Evolutionary conservation across 2,329 filamentous ascomycete genomes (phyloP).

Genomic region (Neocatenulostroma microsporum): DNA sequence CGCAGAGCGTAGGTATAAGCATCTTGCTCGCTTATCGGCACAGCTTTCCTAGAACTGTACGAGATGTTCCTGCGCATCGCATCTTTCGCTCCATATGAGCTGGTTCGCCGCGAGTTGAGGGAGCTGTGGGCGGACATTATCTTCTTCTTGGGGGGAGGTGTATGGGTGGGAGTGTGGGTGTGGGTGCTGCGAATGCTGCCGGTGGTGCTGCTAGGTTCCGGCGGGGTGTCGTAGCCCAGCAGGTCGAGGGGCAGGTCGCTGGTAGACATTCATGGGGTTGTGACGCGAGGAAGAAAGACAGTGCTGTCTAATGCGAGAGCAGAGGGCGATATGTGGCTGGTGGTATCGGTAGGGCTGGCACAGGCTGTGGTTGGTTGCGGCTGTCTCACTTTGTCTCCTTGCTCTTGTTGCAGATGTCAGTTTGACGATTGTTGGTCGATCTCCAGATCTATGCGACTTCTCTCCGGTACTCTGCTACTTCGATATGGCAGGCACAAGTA

Average conservation of each 20-base stretch:
- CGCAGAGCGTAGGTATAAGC: slow-evolving; percentile 88
- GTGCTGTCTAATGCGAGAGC: no score
- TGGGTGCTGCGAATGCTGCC: neutral
- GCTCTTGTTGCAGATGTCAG: no score
- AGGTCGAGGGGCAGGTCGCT: slow-evolving; percentile 6
- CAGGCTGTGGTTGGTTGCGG: no score
- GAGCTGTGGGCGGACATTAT: slow-evolving; percentile 22
- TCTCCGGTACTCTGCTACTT: no score
- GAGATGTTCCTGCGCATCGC: slow-evolving; percentile 30
- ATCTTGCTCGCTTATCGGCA: slow-evolving; percentile 54
- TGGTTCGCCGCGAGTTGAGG: slow-evolving; percentile 32
- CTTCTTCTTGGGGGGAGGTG: no score
- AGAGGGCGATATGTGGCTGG: no score
- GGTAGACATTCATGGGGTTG: slow-evolving; percentile 4
- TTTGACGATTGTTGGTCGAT: no score
- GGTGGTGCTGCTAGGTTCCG: slow-evolving; percentile 4
- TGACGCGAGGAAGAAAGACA: no score
- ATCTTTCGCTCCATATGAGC: slow-evolving; percentile 35
- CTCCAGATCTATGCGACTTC: no score
- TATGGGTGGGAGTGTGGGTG: slow-evolving; percentile 7
- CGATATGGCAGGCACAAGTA: no score
- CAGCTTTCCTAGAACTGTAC: slow-evolving; percentile 26
- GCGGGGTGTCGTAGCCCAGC: slow-evolving; percentile 10
- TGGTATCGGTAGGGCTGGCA: no score
- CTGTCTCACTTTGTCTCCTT: no score